Evolutionary conservation across 306 rosid genomes (phyloP), one percentile per base, ranked within the genome.

Genomic region (Dalbergia cultrata): DNA sequence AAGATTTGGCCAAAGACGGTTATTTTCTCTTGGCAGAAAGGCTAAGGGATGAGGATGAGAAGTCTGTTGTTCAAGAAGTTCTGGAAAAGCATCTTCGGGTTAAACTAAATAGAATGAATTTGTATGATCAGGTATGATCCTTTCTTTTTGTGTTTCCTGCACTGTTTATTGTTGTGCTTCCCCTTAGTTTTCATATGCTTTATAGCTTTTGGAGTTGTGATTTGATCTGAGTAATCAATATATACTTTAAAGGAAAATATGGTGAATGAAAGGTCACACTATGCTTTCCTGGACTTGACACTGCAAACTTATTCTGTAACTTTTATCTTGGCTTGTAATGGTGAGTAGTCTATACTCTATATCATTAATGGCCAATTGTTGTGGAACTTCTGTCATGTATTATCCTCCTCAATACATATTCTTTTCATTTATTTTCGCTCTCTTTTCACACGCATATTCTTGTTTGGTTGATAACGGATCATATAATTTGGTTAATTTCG

Each of bases 11-110:
- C 69, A 88, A 84, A 81, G 99, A 95, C 82, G 99, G 99, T 31
- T 95, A 91, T 86, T 93, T 86, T 95, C 97, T 95, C 75, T 82
- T 95, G 90, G 98, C 98, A 59, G 99, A 93, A 85, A 86, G 97
- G 86, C 88, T 93, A 47, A 89, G 95, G 6, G 83, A 90, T 80
- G 92, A 72, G 76, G 89, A 59, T 57, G 99, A 95, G 80, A 93
- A 90, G 85, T 82, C 70, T 65, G 84, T 89, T 54, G 93, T 95
- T 73, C 90, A 62, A 71, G 86, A 84, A 59, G 92, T 91, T 75
- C 76, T 93, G 64, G 92, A 86, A 75, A 88, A 82, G 67, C 85
- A 85, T 67, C 86, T 93, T 31, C 83, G 67, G 57, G 92, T 84
- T 61, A 87, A 90, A 76, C 85, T 89, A 44, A 65, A 61, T 67